phyloP scores from a whole-genome alignment of 2,329 filamentous ascomycete genomes.

The Periconia digitata region DNA sequence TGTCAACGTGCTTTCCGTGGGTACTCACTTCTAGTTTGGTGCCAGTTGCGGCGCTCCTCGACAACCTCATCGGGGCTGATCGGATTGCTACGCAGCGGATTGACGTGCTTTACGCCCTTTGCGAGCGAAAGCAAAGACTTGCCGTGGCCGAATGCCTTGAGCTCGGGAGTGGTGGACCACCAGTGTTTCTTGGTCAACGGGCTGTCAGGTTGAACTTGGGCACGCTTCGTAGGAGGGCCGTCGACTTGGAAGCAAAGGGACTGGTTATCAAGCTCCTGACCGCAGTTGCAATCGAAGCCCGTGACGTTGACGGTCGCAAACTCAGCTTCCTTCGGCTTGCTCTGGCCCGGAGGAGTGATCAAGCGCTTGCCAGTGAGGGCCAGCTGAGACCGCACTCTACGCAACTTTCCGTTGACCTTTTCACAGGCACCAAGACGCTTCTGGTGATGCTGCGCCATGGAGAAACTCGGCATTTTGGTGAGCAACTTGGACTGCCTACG shows the following conservation, averaged over 20 bases:
- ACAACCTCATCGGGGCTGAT: not conserved
- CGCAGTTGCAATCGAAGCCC: constrained; percentile 24
- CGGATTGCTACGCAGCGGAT: not conserved
- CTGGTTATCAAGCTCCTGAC: constrained; percentile 9
- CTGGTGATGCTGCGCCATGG: constrained; percentile 5
- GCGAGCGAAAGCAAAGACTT: constrained; percentile 13
- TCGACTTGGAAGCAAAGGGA: constrained; percentile 27
- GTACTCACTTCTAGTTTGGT: not conserved
- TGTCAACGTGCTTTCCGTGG: not conserved
- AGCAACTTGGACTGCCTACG: constrained; percentile 12
- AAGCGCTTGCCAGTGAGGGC: constrained; percentile 2
- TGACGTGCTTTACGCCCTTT: constrained; percentile 4
- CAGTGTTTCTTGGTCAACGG: not conserved
- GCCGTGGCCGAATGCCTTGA: constrained; percentile 21
- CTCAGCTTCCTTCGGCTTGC: constrained; percentile 19
- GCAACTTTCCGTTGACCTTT: constrained; percentile 3
- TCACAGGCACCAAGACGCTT: not conserved
- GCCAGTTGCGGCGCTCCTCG: not conserved
- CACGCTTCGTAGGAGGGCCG: constrained; percentile 8
- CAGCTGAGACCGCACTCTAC: constrained; percentile 15
- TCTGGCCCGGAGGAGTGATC: constrained; percentile 1
- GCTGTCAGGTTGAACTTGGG: not conserved
- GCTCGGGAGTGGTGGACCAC: constrained; percentile 11
- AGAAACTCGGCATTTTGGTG: constrained; percentile 15
- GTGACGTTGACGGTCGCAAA: constrained; percentile 20